Evolutionary conservation across 495 filamentous ascomycete species (phyloP), one percentile per base, ranked within the genome.

Genomic region (Penicillium ucsense): DNA sequence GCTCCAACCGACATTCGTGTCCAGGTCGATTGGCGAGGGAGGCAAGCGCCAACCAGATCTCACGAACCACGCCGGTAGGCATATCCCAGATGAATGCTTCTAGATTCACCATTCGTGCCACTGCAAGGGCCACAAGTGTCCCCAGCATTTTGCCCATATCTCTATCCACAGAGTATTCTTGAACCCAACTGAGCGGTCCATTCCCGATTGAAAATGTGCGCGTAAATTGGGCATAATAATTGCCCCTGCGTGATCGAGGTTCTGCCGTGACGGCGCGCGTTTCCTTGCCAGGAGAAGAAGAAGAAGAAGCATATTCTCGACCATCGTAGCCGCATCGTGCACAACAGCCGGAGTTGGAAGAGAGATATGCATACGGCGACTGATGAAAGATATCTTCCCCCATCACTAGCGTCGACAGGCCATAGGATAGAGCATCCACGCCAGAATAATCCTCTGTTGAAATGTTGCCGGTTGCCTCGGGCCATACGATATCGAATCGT

Each of bases 71-170:
- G 0, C 91, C 91, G 0, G 89, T 95, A 0, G 89, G 88, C 90
- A 95, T 95, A 60, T 97, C 90, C 91, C 91, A 97, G 8, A 89
- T 72, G 55, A 97, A 97, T 0, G 82, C 83, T 63, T 97, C 89
- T 12, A 97, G 76, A 52, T 89, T 89, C 27, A 82, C 72, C 91
- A 95, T 95, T 46, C 87, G 80, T 31, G 82, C 79, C 28, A 95
- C 74, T 4, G 89, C 86, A 53, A 91, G 66, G 9, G 90, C 88
- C n/a, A 94, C 88, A 37, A 95, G 66, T 8, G 88, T 94, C 11
- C 89, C 89, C 6, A 97, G 76, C 87, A 95, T 89, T 65, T 94
- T 95, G 0, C 90, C 91, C 46, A 85, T 80, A 58, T 94, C 90
- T 62, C 90, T 94, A 7, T 79, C 84, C 54, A 95, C 84, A 35